Evolutionary conservation across 2,329 filamentous ascomycete species (phyloP), one percentile per base, ranked within the genome.

Genomic region (Penicillium italicum): DNA sequence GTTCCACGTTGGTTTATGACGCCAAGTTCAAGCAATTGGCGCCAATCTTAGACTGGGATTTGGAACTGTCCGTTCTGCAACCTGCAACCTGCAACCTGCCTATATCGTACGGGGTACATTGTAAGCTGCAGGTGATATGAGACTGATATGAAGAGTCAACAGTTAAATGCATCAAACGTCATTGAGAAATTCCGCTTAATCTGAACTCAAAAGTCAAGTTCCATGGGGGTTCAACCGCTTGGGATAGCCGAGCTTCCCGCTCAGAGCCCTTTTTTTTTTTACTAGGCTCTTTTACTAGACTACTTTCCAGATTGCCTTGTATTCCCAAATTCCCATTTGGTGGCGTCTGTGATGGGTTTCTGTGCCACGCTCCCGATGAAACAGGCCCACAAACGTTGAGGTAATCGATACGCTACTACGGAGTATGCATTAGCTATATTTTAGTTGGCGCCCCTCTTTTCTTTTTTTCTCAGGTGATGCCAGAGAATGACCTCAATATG

Each of bases 161-260:
- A 28, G 30, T 16, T 31, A 44, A 9, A 28, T 18, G 28, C 28
- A 34, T 50, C 54, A 45, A 18, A 42, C 43, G 43, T 48, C 51
- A 53, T 40, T 41, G 22, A 6, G 33, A 47, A 26, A 28, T 30
- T 36, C 36, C 44, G 34, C 48, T 41, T 10, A 24, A 47, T n/a
- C 26, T 16, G 36, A 53, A 51, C 41, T 52, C 18, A 36, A 41
- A 36, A 42, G 28, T n/a, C 36, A 30, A 49, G 49, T 50, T 62
- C 60, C 58, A 62, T 56, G 60, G 34, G 31, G 38, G 48, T 61
- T 58, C 53, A 60, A 61, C 53, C 53, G 53, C 53, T 56, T 53
- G 41, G 38, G 43, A 62, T 62, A 62, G 60, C 63, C 63, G 63
- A 65, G 57, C 55, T 59, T 64, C 57, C 63, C 63, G 62, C 60